These are phyloP conservation scores for Podaxis pistillaris DNA, from an alignment of 768 basidiomycete genomes.

Conservation along the genomic window DNA sequence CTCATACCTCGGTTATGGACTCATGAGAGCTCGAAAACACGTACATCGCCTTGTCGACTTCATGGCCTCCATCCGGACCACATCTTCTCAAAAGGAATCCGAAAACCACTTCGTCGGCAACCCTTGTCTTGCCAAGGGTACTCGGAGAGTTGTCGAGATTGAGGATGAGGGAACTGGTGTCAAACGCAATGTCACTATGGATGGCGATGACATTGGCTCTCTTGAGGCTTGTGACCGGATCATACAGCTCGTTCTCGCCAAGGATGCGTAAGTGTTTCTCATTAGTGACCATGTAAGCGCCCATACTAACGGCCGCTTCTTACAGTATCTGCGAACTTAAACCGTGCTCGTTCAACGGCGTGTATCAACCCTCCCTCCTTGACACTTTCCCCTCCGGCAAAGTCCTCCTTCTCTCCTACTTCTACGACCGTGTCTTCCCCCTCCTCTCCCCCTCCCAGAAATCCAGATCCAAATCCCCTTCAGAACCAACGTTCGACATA, in stretches of 20 bases:
- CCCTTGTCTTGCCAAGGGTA: constrained; percentile 78
- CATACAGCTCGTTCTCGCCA: constrained; percentile 88
- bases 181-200: constrained; percentile 76
- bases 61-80: constrained; percentile 50
- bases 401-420: constrained; percentile 93
- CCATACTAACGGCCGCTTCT: constrained; percentile 1
- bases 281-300: not conserved
- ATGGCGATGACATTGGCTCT: constrained; percentile 74
- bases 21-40: constrained; percentile 82
- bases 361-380: constrained; percentile 91
- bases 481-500: constrained; percentile 38
- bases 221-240: constrained; percentile 86
- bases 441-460: constrained; percentile 43
- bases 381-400: constrained; percentile 87
- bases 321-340: constrained; percentile 80
- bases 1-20: constrained; percentile 94
- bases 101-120: constrained; percentile 47
- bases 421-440: constrained; percentile 90
- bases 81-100: constrained; percentile 13
- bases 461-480: constrained; percentile 16
- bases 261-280: constrained; percentile 72
- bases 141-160: constrained; percentile 61
- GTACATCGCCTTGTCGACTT: constrained; percentile 93
- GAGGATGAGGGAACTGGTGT: constrained; percentile 40
- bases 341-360: constrained; percentile 96